These are phyloP conservation scores for Monascus ruber DNA, from an alignment of 2,329 filamentous ascomycete genomes.

Conservation along the genomic window DNA sequence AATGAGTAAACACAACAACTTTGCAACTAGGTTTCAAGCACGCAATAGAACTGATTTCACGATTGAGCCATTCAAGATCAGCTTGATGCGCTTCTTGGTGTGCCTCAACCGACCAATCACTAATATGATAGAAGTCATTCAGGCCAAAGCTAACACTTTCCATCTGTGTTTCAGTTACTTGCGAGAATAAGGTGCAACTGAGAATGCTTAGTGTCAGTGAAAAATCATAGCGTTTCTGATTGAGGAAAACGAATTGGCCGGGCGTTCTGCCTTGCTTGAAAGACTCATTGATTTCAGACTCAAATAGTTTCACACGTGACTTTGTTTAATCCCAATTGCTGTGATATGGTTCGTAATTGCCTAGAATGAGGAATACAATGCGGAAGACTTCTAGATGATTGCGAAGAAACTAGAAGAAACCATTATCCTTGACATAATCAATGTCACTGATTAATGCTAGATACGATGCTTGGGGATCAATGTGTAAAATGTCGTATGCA, in stretches of 20 bases:
- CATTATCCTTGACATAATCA: conserved; percentile 30
- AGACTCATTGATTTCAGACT: not conserved
- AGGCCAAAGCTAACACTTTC: conserved; percentile 27
- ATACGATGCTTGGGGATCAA: conserved; percentile 32
- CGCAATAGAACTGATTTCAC: not conserved
- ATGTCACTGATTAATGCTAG: conserved; percentile 43
- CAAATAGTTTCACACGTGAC: conserved; percentile 1
- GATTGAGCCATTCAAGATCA: conserved; percentile 30
- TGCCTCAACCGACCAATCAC: conserved; percentile 11
- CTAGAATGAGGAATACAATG: conserved; percentile 37
- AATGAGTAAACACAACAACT: conserved; percentile 20
- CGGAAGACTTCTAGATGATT: conserved; percentile 35
- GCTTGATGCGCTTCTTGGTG: conserved; percentile 9
- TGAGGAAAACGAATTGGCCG: conserved; percentile 19
- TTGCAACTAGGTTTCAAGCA: conserved; percentile 11
- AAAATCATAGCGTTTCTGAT: conserved; percentile 21
- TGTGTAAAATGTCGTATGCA: conserved; percentile 36
- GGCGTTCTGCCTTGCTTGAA: not conserved
- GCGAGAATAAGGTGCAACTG: conserved; percentile 38
- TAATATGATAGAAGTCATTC: conserved; percentile 37
- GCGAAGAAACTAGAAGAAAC: conserved; percentile 32
- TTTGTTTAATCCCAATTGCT: too few species aligned
- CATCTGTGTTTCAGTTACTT: conserved; percentile 22
- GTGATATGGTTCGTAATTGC: conserved; percentile 42
- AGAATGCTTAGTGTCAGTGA: conserved; percentile 20